Evolutionary conservation across 106 monocot genomes (phyloP).

Genomic region (Dendrobium catenatum): DNA sequence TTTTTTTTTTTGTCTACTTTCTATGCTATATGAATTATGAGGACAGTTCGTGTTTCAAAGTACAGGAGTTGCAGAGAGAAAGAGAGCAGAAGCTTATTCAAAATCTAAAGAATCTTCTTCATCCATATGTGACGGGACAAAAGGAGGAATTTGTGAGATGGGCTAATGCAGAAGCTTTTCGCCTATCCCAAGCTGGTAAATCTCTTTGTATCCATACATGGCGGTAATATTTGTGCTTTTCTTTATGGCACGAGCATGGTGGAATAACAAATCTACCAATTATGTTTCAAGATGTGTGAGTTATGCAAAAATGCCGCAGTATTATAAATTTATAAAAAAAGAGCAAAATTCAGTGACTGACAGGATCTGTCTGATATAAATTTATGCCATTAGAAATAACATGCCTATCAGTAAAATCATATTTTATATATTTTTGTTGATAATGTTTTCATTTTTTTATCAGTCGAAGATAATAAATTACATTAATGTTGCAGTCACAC

Average conservation of each 20-base stretch:
- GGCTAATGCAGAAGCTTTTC: constrained; percentile 72
- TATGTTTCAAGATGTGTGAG: not conserved
- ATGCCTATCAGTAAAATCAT: not conserved
- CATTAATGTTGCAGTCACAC: not conserved
- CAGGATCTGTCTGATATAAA: not conserved
- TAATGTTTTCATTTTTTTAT: not conserved
- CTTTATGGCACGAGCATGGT: not conserved
- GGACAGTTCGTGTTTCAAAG: constrained; percentile 5
- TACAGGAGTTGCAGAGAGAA: constrained; percentile 58
- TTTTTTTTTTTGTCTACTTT: not conserved
- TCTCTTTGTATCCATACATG: not conserved
- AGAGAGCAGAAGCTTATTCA: constrained; percentile 66
- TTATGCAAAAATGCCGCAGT: not conserved
- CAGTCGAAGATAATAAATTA: too few relatives aligned
- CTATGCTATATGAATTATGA: not conserved
- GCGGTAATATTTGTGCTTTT: not conserved
- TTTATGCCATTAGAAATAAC: not conserved
- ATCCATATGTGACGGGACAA: constrained; percentile 54
- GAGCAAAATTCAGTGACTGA: not conserved
- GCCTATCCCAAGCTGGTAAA: constrained; percentile 73
- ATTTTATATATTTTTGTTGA: not conserved
- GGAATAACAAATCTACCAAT: not conserved
- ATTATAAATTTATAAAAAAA: not conserved
- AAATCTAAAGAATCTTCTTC: constrained; percentile 57
- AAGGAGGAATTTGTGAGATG: constrained; percentile 68